phyloP scores from a whole-genome alignment of 2,329 filamentous ascomycete genomes.

The Colletotrichum sansevieriae region DNA sequence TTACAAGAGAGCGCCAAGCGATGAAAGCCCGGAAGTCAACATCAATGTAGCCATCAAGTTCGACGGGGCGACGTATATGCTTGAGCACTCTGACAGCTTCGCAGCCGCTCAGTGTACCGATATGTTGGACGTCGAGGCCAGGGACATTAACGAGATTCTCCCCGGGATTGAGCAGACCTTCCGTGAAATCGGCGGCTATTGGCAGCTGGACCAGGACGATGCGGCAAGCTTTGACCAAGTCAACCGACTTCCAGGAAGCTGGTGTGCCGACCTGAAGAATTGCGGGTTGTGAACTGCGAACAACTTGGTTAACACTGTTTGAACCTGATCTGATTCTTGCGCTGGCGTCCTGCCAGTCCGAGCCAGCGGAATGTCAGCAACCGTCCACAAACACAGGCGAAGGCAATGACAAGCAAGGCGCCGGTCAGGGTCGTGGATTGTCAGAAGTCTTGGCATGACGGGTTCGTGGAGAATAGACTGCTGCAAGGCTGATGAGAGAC shows the following conservation, averaged over 20 bases:
- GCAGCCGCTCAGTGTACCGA: slow-evolving; percentile 32
- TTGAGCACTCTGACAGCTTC: slow-evolving; percentile 10
- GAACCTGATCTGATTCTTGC: slow-evolving; percentile 11
- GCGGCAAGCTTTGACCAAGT: background rate
- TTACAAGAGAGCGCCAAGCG: slow-evolving; percentile 27
- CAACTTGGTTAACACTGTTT: background rate
- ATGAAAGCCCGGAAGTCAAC: slow-evolving; percentile 23
- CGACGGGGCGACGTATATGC: slow-evolving; percentile 29
- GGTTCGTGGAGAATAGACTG: background rate
- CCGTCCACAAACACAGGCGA: background rate
- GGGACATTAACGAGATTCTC: slow-evolving; percentile 25
- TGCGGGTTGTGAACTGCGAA: too few relatives aligned
- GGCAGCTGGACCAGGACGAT: slow-evolving; percentile 33
- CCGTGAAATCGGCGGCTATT: slow-evolving; percentile 29
- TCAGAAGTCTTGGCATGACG: slow-evolving; percentile 32
- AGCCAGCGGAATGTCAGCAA: slow-evolving; percentile 17
- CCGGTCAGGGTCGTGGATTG: background rate
- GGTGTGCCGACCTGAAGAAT: too few relatives aligned
- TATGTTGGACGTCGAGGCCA: slow-evolving; percentile 24
- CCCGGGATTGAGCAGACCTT: slow-evolving; percentile 33
- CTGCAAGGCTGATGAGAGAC: background rate
- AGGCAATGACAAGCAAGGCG: slow-evolving; percentile 2
- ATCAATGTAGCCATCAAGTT: slow-evolving; percentile 31
- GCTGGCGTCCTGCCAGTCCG: slow-evolving; percentile 9
- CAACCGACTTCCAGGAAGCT: background rate